These are phyloP conservation scores for Lactarius deliciosus DNA, from an alignment of 768 basidiomycete genomes.

Conservation along the genomic window DNA sequence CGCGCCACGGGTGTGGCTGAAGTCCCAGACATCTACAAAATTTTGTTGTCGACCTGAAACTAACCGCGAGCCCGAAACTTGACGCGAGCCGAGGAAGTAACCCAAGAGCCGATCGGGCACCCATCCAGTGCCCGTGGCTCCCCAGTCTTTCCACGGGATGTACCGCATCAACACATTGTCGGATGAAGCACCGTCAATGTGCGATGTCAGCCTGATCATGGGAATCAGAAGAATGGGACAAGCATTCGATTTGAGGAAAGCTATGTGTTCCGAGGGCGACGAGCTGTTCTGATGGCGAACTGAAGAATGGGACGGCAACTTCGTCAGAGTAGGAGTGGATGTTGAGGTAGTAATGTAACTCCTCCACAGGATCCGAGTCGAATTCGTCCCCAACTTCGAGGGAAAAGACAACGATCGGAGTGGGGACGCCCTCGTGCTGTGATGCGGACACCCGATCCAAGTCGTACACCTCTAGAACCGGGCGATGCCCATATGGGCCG, in stretches of 20 bases:
- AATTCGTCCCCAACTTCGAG: neutral
- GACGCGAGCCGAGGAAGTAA: neutral
- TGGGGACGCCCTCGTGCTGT: too few relatives aligned
- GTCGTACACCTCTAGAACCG: slow-evolving; percentile 6
- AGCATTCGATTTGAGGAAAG: neutral
- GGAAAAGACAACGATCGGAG: slow-evolving; percentile 3
- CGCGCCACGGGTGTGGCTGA: neutral
- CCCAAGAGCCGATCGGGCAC: neutral
- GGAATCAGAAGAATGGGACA: slow-evolving; percentile 7
- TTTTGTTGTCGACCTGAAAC: neutral
- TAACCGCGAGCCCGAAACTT: slow-evolving; percentile 8
- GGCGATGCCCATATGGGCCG: neutral
- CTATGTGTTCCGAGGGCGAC: neutral
- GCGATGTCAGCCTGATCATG: neutral
- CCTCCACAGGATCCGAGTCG: neutral
- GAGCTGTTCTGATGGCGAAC: slow-evolving; percentile 5
- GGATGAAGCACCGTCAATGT: neutral
- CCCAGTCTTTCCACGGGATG: slow-evolving; percentile 22
- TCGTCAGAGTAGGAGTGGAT: slow-evolving; percentile 7
- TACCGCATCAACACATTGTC: neutral
- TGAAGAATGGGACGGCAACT: slow-evolving; percentile 16
- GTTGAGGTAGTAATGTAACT: slow-evolving; percentile 1
- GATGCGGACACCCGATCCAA: neutral
- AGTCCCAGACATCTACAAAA: slow-evolving; percentile 7
- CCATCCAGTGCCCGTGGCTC: neutral